These are phyloP conservation scores for Ceratobasidium sp. DNA, from an alignment of 1,284 basidiomycete species.

Conservation along the genomic window DNA sequence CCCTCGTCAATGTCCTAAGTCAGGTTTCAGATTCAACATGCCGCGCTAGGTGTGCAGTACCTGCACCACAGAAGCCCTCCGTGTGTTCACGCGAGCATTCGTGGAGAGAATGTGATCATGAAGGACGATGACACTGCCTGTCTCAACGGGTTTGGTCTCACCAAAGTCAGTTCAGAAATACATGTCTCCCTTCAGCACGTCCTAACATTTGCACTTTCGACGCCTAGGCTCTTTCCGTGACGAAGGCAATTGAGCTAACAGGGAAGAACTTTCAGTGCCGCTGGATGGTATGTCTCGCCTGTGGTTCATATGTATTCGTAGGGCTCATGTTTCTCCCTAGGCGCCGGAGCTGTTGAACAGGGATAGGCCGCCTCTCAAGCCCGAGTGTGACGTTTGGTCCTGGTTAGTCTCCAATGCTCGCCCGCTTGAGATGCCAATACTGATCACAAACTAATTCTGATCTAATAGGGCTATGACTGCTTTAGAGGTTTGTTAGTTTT, in stretches of 20 bases:
- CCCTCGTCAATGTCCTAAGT: neutral
- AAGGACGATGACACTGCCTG: slow-evolving; percentile 22
- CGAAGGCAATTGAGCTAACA: neutral
- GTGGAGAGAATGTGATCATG: slow-evolving; percentile 32
- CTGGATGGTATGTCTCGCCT: slow-evolving; percentile 15
- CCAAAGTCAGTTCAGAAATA: neutral
- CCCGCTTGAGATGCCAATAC: no score
- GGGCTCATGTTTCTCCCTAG: neutral
- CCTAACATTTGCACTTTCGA: neutral
- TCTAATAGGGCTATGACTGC: slow-evolving; percentile 24
- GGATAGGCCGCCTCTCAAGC: neutral
- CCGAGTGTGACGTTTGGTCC: slow-evolving; percentile 23
- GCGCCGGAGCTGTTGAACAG: slow-evolving; percentile 15
- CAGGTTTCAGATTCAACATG: neutral
- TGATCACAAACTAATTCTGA: neutral
- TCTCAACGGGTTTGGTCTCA: slow-evolving; percentile 21
- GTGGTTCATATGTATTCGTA: neutral
- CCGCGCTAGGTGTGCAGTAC: slow-evolving; percentile 17
- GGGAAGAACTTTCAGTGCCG: slow-evolving; percentile 13
- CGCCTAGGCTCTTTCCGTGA: neutral
- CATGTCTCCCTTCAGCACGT: neutral
- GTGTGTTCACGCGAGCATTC: slow-evolving; percentile 29
- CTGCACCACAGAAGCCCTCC: neutral
- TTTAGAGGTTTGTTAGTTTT: neutral
- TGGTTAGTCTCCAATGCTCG: slow-evolving; percentile 9